Percentiles rank a stretch among this genome's conserved stretches.
Evolutionary conservation across 1,139 yeast species (phyloP).

Genomic region (Diutina mesorugosa): DNA sequence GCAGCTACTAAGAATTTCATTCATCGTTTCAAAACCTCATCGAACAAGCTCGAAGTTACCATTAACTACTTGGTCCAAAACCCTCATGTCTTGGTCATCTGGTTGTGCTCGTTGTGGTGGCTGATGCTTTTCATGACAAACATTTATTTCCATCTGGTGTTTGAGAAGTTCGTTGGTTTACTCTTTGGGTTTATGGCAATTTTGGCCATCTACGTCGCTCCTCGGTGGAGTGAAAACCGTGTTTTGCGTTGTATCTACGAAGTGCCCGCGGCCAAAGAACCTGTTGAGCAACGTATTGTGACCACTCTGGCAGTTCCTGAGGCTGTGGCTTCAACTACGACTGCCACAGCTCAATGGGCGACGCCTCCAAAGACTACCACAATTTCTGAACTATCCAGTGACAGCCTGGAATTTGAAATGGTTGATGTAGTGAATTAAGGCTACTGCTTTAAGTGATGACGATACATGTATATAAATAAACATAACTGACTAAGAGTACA

Average conservation of each 20-base stretch:
- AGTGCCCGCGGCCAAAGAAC: neutral
- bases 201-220: slow-evolving; percentile 21
- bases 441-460: neutral
- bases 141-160: slow-evolving; percentile 69
- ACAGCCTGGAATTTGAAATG: neutral
- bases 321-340: neutral
- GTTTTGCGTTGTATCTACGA: neutral
- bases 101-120: slow-evolving; percentile 54
- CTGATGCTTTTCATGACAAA: slow-evolving; percentile 84
- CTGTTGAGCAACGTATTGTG: neutral
- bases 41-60: slow-evolving; percentile 2
- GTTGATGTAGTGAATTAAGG: neutral
- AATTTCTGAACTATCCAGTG: neutral
- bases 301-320: neutral
- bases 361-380: neutral
- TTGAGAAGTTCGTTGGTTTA: slow-evolving; percentile 61
- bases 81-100: slow-evolving; percentile 32
- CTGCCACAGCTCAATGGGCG: neutral
- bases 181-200: slow-evolving; percentile 44
- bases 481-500: neutral
- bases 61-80: slow-evolving; percentile 11
- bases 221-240: slow-evolving; percentile 10
- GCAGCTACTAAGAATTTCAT: neutral
- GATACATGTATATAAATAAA: neutral
- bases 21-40: neutral